Evolutionary conservation across 2,329 filamentous ascomycete species (phyloP).

Genomic region (Stagonosporopsis vannaccii): DNA sequence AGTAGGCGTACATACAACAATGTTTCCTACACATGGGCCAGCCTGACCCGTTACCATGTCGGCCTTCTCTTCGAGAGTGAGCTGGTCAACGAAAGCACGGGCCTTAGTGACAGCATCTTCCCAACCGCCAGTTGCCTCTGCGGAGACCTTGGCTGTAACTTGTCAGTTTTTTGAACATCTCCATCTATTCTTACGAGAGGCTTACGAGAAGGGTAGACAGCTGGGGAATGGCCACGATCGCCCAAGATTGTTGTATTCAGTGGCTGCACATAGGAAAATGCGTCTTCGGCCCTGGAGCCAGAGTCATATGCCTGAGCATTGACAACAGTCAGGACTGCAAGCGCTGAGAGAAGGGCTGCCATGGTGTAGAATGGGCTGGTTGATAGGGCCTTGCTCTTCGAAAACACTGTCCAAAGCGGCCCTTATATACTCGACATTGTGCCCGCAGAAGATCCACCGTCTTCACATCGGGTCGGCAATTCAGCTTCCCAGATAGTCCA

Average conservation of each 20-base stretch:
- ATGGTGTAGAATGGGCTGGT: constrained; percentile 29
- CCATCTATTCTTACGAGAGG: background rate
- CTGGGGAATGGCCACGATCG: constrained; percentile 38
- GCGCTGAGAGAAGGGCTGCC: constrained; percentile 35
- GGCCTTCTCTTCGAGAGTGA: constrained; percentile 44
- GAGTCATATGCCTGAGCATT: constrained; percentile 36
- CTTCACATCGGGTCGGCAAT: constrained; percentile 12
- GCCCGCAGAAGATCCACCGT: constrained; percentile 2
- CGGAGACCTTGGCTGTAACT: constrained; percentile 36
- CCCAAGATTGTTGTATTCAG: constrained; percentile 40
- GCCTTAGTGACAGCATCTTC: constrained; percentile 43
- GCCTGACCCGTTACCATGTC: constrained; percentile 51
- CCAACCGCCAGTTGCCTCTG: constrained; percentile 41
- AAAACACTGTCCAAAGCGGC: constrained; percentile 9
- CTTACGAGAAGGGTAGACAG: constrained; percentile 41
- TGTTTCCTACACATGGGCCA: constrained; percentile 63
- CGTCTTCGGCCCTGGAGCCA: constrained; percentile 26
- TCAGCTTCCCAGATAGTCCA: constrained; percentile 2
- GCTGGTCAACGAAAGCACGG: constrained; percentile 40
- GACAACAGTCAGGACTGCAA: constrained; percentile 32
- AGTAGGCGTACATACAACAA: constrained; percentile 30
- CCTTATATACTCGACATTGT: constrained; percentile 30
- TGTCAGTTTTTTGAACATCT: constrained; percentile 48
- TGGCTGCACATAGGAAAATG: constrained; percentile 41
- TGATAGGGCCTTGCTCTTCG: constrained; percentile 21